These are phyloP conservation scores for Pseudogymnoascus sp. DNA, from an alignment of 2,329 filamentous ascomycete species.

Conservation along the genomic window DNA sequence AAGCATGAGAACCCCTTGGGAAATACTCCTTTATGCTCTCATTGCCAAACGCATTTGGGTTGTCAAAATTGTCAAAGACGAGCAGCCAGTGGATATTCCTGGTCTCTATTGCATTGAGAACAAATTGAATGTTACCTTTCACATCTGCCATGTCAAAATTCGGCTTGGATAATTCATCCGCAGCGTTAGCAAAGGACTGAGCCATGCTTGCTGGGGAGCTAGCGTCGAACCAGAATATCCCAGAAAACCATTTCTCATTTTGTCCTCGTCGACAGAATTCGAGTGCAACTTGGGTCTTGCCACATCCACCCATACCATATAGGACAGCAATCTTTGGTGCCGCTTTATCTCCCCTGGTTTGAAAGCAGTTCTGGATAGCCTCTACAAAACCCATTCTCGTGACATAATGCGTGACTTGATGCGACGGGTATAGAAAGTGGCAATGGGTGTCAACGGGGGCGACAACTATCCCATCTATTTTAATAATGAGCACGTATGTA, in stretches of 20 bases:
- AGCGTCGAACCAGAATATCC: constrained; percentile 21
- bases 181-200: constrained; percentile 15
- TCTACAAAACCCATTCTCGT: not conserved
- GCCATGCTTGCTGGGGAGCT: constrained; percentile 13
- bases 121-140: not conserved
- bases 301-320: constrained; percentile 20
- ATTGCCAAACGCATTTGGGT: constrained; percentile 17
- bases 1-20: not conserved
- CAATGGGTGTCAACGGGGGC: not conserved
- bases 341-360: not conserved
- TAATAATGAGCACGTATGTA: not conserved
- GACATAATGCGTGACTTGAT: constrained; percentile 12
- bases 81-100: constrained; percentile 9
- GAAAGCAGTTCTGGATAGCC: not conserved
- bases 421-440: constrained; percentile 11
- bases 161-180: not conserved
- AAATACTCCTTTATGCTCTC: constrained; percentile 7
- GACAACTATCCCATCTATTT: constrained; percentile 12
- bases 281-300: constrained; percentile 22
- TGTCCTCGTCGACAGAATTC: constrained; percentile 16
- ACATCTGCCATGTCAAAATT: not conserved
- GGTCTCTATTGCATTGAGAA: not conserved
- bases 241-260: constrained; percentile 10
- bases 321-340: constrained; percentile 16
- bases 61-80: constrained; percentile 15